These are phyloP conservation scores for Gossypium schwendimanii DNA, from an alignment of 441 rosid species.

Conservation along the genomic window DNA sequence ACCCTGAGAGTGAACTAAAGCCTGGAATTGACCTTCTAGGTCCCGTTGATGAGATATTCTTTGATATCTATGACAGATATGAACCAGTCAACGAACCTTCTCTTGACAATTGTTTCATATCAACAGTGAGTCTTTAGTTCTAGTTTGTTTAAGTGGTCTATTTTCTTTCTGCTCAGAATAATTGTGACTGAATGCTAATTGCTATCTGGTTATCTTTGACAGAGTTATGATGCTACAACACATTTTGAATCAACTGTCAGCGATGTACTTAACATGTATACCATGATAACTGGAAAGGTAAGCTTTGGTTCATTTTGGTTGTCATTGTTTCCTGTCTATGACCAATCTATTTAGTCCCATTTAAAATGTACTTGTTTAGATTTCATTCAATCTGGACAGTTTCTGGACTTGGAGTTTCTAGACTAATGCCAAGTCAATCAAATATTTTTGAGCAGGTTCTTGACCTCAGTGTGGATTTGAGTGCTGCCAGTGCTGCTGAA, in stretches of 20 bases:
- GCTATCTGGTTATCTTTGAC: slow-evolving; percentile 18
- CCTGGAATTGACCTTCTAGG: slow-evolving; percentile 79
- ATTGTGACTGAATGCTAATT: slow-evolving; percentile 1
- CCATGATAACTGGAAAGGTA: slow-evolving; percentile 84
- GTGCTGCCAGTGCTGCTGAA: slow-evolving; percentile 79
- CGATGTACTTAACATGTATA: slow-evolving; percentile 71
- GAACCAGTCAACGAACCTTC: slow-evolving; percentile 77
- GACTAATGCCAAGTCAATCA: background rate
- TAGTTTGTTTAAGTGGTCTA: background rate
- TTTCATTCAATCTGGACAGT: background rate
- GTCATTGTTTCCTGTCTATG: background rate
- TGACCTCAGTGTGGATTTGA: slow-evolving; percentile 75
- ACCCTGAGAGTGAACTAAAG: slow-evolving; percentile 60
- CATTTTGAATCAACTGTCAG: slow-evolving; percentile 75
- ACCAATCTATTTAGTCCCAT: background rate
- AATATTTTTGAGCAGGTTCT: slow-evolving; percentile 34
- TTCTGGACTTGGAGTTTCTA: background rate
- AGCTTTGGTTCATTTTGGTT: background rate
- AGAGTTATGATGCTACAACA: slow-evolving; percentile 87
- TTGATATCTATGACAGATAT: slow-evolving; percentile 58
- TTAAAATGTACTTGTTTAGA: background rate
- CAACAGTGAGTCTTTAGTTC: slow-evolving; percentile 41
- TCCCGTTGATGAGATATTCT: slow-evolving; percentile 73
- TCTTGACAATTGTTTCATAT: slow-evolving; percentile 75
- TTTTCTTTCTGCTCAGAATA: background rate